Percentiles rank a stretch among this genome's conserved stretches.
These are phyloP conservation scores for Ramularia collo-cygni DNA, from an alignment of 2,329 filamentous ascomycete species.

Conservation along the genomic window DNA sequence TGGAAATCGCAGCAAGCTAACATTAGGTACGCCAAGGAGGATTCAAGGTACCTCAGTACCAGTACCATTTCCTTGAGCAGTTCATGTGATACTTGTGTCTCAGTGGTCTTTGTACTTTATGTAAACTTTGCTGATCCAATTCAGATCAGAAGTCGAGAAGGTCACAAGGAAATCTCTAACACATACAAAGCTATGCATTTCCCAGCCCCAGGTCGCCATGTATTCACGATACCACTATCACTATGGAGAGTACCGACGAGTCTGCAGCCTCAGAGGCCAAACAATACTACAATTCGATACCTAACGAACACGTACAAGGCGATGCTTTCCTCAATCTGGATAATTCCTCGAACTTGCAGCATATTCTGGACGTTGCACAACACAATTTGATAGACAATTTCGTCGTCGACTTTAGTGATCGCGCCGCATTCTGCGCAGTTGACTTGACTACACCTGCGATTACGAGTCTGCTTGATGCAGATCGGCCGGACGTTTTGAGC, in stretches of 20 bases:
- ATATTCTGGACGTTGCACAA: constrained; percentile 38
- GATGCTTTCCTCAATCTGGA: constrained; percentile 51
- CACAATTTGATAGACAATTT: constrained; percentile 49
- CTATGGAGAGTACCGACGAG: constrained; percentile 10
- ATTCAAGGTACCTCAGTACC: too few relatives aligned
- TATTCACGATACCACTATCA: background rate
- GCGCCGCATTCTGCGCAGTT: constrained; percentile 50
- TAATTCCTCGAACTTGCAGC: constrained; percentile 39
- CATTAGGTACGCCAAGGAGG: background rate
- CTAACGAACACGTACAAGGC: constrained; percentile 12
- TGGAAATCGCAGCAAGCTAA: background rate
- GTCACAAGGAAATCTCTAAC: constrained; percentile 2
- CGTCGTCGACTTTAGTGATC: constrained; percentile 57
- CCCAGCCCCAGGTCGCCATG: too few relatives aligned
- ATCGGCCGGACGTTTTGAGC: constrained; percentile 44
- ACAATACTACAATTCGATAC: constrained; percentile 15
- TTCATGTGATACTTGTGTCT: too few relatives aligned
- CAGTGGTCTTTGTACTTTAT: too few relatives aligned
- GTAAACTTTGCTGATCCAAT: too few relatives aligned
- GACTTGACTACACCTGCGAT: constrained; percentile 45
- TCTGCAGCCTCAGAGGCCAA: constrained; percentile 7
- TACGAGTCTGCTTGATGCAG: constrained; percentile 30
- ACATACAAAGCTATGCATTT: too few relatives aligned
- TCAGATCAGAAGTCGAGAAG: background rate
- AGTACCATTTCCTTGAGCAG: background rate